phyloP scores from a whole-genome alignment of 2,329 filamentous ascomycete species.

The Macroventuria anomochaeta region DNA sequence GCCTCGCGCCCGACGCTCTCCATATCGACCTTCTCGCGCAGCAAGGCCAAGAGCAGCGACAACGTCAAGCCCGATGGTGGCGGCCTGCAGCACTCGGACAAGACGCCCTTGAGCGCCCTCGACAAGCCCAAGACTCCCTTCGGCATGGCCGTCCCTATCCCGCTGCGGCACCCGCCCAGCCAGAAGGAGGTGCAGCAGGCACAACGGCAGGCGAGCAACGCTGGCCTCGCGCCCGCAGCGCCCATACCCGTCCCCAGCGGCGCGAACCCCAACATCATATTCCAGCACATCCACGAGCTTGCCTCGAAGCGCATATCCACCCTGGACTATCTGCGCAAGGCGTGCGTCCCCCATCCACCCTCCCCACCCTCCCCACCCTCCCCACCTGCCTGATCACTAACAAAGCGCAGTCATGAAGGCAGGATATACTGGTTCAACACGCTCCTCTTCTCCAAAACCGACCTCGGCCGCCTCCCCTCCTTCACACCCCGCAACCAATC shows the following conservation, averaged over 20 bases:
- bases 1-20: conserved; percentile 47
- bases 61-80: conserved; percentile 34
- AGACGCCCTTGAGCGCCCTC: conserved; percentile 41
- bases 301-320: conserved; percentile 93
- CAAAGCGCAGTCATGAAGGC: conserved; percentile 80
- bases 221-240: conserved; percentile 37
- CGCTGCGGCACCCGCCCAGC: conserved; percentile 33
- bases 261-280: conserved; percentile 62
- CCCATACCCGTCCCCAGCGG: conserved; percentile 41
- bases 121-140: conserved; percentile 47
- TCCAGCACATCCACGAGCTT: conserved; percentile 78
- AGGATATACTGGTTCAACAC: conserved; percentile 99
- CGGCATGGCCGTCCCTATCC: conserved; percentile 37
- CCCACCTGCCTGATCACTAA: conserved; percentile 16
- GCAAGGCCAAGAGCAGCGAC: conserved; percentile 46
- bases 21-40: conserved; percentile 47
- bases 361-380: neutral
- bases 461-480: conserved; percentile 82
- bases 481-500: conserved; percentile 84
- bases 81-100: conserved; percentile 32
- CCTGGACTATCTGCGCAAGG: conserved; percentile 88
- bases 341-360: conserved; percentile 63
- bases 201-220: conserved; percentile 27
- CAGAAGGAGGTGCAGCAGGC: conserved; percentile 38
- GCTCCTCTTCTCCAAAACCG: conserved; percentile 83